Conservation (phyloP, 2,329 filamentous ascomycete species). For the Exserohilum rostratum region DNA sequence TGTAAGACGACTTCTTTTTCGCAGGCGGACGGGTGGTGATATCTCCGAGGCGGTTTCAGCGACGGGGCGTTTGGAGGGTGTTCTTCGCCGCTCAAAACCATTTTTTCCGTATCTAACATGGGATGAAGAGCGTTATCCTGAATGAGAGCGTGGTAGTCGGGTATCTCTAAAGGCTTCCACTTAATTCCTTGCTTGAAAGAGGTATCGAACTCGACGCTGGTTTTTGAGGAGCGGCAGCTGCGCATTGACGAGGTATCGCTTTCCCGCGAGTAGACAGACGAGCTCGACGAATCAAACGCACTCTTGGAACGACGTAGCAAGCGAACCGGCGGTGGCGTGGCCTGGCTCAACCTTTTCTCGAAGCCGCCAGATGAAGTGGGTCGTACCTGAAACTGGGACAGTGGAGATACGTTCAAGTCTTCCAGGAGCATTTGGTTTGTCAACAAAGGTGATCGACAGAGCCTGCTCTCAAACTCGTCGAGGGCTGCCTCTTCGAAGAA, state of each 20-base stretch:
- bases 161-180: slow-evolving; percentile 25
- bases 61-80: slow-evolving; percentile 22
- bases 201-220: slow-evolving; percentile 45
- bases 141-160: slow-evolving; percentile 23
- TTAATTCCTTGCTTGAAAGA: slow-evolving; percentile 20
- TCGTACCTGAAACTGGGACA: slow-evolving; percentile 25
- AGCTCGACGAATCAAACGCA: slow-evolving; percentile 30
- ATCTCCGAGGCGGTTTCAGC: slow-evolving; percentile 28
- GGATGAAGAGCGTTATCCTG: slow-evolving; percentile 35
- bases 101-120: slow-evolving; percentile 8
- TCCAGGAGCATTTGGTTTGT: slow-evolving; percentile 28
- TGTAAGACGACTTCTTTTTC: slow-evolving; percentile 14
- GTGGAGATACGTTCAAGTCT: slow-evolving; percentile 42
- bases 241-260: slow-evolving; percentile 49
- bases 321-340: slow-evolving; percentile 2
- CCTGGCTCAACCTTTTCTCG: slow-evolving; percentile 20
- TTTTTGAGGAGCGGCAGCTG: slow-evolving; percentile 49
- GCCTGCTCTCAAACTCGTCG: slow-evolving; percentile 23
- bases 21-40: slow-evolving; percentile 29
- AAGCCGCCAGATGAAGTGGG: slow-evolving; percentile 22
- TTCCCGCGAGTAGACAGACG: slow-evolving; percentile 45
- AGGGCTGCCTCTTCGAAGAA: slow-evolving; percentile 34
- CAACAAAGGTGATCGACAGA: slow-evolving; percentile 44
- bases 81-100: slow-evolving; percentile 12
- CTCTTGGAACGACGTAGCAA: slow-evolving; percentile 18